Conservation (phyloP, 306 rosid species). For the Ormosia emarginata region DNA sequence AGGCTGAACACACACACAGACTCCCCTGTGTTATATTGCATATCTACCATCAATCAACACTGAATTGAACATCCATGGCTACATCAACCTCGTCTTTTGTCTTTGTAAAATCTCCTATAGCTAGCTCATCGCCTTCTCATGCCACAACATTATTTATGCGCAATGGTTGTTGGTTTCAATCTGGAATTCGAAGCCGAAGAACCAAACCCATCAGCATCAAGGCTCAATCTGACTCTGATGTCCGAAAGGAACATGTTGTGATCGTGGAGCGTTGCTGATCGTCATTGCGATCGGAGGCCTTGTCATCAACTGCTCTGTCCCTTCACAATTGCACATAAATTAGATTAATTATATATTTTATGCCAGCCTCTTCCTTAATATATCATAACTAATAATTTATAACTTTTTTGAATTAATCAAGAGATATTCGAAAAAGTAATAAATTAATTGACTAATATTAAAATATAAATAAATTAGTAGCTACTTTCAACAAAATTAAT, state of each 20-base stretch:
- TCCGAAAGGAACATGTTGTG: conserved; percentile 50
- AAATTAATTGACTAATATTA: too few relatives aligned
- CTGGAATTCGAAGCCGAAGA: conserved; percentile 13
- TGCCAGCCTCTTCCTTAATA: too few relatives aligned
- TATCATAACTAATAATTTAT: too few relatives aligned
- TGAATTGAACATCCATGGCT: conserved; percentile 38
- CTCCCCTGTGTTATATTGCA: not conserved
- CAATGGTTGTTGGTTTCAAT: conserved; percentile 1
- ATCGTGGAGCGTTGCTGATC: conserved; percentile 72
- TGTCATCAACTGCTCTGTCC: conserved; percentile 70
- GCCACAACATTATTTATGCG: not conserved
- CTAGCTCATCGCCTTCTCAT: conserved; percentile 5
- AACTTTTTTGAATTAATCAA: too few relatives aligned
- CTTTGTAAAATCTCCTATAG: conserved; percentile 22
- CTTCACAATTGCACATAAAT: conserved; percentile 52
- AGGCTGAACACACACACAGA: not conserved
- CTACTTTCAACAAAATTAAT: too few relatives aligned
- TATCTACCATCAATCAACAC: not conserved
- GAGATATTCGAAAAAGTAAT: too few relatives aligned
- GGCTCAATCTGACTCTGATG: conserved; percentile 35
- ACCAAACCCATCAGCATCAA: conserved; percentile 28
- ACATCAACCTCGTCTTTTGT: conserved; percentile 29
- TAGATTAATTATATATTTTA: too few relatives aligned
- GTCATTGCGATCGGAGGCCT: conserved; percentile 77
- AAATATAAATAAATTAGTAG: too few relatives aligned